These are phyloP conservation scores for Pichia cactophila DNA, from an alignment of 1,139 yeast genomes.

Conservation along the genomic window DNA sequence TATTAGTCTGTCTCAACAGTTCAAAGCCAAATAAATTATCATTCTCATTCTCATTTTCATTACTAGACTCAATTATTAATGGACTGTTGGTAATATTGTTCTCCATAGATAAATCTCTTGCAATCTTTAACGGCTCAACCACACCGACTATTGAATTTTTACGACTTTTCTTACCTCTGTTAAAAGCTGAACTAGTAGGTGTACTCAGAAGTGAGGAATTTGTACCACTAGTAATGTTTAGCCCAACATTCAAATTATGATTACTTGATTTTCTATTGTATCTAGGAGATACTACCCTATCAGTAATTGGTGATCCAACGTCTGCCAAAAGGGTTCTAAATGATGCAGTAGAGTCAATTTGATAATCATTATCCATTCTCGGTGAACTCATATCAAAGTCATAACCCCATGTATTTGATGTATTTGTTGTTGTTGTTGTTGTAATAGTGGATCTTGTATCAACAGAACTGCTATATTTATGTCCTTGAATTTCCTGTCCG, in stretches of 20 bases:
- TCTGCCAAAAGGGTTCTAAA: constrained; percentile 17
- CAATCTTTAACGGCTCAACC: constrained; percentile 14
- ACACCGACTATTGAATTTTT: constrained; percentile 5
- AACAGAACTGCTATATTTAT: constrained; percentile 30
- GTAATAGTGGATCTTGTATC: constrained; percentile 34
- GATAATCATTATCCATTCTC: constrained; percentile 9
- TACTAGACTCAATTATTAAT: constrained; percentile 4
- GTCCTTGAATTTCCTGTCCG: constrained; percentile 26
- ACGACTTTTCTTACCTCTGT: constrained; percentile 8
- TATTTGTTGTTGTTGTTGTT: constrained; percentile 16
- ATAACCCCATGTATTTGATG: constrained; percentile 12
- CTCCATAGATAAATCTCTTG: constrained; percentile 13
- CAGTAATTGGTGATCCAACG: constrained; percentile 12
- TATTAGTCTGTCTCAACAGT: constrained; percentile 15
- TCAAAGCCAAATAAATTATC: constrained; percentile 18
- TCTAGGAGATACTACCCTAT: constrained; percentile 10
- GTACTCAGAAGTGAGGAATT: not conserved
- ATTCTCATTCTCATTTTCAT: constrained; percentile 8
- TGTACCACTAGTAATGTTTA: not conserved
- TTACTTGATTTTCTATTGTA: not conserved
- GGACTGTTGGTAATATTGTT: constrained; percentile 3
- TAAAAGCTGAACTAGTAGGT: not conserved
- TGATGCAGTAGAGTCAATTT: constrained; percentile 16
- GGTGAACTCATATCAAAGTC: constrained; percentile 14
- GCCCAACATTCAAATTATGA: not conserved